Conservation (phyloP, 2,329 filamentous ascomycete species). For the Orbilia quercus region DNA sequence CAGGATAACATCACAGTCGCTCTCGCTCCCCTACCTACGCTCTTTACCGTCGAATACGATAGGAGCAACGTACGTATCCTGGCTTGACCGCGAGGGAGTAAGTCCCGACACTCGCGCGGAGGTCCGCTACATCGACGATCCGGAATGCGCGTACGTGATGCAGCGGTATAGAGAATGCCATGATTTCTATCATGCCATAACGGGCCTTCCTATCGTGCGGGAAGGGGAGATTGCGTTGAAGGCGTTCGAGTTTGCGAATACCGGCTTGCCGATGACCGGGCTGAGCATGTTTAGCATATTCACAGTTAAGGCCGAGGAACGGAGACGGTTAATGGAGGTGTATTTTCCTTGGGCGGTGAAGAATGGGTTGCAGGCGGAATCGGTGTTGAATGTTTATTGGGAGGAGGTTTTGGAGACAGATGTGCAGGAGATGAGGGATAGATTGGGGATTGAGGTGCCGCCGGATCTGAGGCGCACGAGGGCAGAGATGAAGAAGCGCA, state of each 20-base stretch:
- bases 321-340: constrained; percentile 74
- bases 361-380: constrained; percentile 80
- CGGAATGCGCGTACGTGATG: constrained; percentile 98
- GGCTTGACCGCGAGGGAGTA: constrained; percentile 94
- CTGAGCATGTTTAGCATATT: constrained; percentile 79
- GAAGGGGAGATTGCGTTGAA: constrained; percentile 98
- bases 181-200: constrained; percentile 96
- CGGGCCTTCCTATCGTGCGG: constrained; percentile 87
- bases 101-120: constrained; percentile 84
- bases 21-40: constrained; percentile 76
- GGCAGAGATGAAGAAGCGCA: constrained; percentile 74
- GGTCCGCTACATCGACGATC: constrained; percentile 92
- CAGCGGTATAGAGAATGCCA: constrained; percentile 97
- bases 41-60: constrained; percentile 77
- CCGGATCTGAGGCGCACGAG: constrained; percentile 81
- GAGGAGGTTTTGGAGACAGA: constrained; percentile 90
- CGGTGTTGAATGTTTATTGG: constrained; percentile 97
- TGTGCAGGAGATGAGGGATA: constrained; percentile 77
- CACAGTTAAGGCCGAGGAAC: constrained; percentile 72
- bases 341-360: constrained; percentile 91
- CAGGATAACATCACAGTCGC: constrained; percentile 79
- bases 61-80: constrained; percentile 83
- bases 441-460: constrained; percentile 86
- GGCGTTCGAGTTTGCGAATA: constrained; percentile 97
- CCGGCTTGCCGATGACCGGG: constrained; percentile 92